Percentiles rank a stretch among this genome's conserved stretches.
Evolutionary conservation across 1,139 yeast species (phyloP).

Genomic region (Suhomyces wounanorum): DNA sequence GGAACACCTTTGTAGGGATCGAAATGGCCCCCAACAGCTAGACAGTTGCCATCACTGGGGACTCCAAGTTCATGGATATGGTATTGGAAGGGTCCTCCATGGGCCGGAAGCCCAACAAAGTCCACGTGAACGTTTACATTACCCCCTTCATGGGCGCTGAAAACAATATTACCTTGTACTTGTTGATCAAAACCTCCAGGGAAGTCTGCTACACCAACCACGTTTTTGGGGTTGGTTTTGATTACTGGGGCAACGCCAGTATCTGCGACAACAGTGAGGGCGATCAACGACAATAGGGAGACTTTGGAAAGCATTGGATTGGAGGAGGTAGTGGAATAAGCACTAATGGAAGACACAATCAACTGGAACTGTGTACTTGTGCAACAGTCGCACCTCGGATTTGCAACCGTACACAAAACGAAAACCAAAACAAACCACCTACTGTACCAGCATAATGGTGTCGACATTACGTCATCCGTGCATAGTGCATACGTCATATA

Average conservation of each 20-base stretch:
- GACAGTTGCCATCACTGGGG: constrained; percentile 48
- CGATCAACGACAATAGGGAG: not conserved
- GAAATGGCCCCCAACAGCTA: constrained; percentile 51
- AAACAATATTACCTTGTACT: constrained; percentile 53
- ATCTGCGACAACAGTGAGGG: constrained; percentile 3
- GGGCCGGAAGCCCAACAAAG: constrained; percentile 55
- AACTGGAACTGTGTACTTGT: not conserved
- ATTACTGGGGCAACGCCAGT: constrained; percentile 42
- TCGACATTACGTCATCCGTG: not conserved
- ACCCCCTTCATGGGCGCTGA: constrained; percentile 47
- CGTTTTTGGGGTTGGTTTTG: constrained; percentile 44
- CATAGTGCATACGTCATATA: not conserved
- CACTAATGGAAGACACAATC: not conserved
- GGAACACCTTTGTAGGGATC: constrained; percentile 53
- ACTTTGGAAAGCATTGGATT: not conserved
- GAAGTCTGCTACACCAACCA: constrained; percentile 59
- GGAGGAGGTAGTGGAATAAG: not conserved
- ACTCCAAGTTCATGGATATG: constrained; percentile 57
- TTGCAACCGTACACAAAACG: constrained; percentile 5
- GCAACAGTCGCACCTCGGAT: not conserved
- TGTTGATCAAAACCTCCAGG: constrained; percentile 45
- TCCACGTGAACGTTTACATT: constrained; percentile 61
- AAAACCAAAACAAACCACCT: not conserved
- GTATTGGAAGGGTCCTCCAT: constrained; percentile 60
- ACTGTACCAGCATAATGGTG: not conserved